Conservation (phyloP, 2,329 filamentous ascomycete species). For the Diaporthe capsici region DNA sequence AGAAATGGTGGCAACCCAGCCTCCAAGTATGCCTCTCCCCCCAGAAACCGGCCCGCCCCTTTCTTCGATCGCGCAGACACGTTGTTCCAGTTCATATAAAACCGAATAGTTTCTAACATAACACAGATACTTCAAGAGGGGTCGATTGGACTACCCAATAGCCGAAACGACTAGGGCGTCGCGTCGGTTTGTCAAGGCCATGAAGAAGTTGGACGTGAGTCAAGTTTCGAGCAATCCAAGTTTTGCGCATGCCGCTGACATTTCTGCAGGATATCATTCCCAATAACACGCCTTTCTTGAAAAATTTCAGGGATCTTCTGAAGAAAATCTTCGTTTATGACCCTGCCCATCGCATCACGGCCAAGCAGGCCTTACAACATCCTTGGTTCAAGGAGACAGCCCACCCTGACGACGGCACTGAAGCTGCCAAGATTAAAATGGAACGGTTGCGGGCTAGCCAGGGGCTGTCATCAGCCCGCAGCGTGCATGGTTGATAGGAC, state of each 20-base stretch:
- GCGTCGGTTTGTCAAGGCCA: slow-evolving; percentile 77
- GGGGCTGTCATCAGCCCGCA: slow-evolving; percentile 48
- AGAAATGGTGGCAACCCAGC: slow-evolving; percentile 72
- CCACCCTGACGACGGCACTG: slow-evolving; percentile 76
- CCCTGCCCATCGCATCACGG: slow-evolving; percentile 74
- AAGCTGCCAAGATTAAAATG: slow-evolving; percentile 74
- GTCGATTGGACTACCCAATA: slow-evolving; percentile 75
- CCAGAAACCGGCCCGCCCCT: too few relatives aligned
- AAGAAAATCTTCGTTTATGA: slow-evolving; percentile 79
- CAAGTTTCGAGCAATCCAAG: background rate
- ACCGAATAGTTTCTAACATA: slow-evolving; percentile 47
- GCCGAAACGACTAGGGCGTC: slow-evolving; percentile 75
- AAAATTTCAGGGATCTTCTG: slow-evolving; percentile 74
- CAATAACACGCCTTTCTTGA: slow-evolving; percentile 69
- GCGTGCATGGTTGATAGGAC: slow-evolving; percentile 40
- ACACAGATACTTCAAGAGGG: slow-evolving; percentile 75
- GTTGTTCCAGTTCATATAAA: background rate
- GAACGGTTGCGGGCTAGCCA: slow-evolving; percentile 63
- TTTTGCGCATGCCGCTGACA: slow-evolving; percentile 43
- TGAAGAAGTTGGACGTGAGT: slow-evolving; percentile 76
- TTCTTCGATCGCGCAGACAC: background rate
- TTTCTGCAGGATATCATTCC: slow-evolving; percentile 73
- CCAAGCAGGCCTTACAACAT: slow-evolving; percentile 75
- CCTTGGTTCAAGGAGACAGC: slow-evolving; percentile 77
- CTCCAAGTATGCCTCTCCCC: slow-evolving; percentile 66